Conservation (phyloP, 208 protist species). For the Trypanosomatidae sp. region DNA sequence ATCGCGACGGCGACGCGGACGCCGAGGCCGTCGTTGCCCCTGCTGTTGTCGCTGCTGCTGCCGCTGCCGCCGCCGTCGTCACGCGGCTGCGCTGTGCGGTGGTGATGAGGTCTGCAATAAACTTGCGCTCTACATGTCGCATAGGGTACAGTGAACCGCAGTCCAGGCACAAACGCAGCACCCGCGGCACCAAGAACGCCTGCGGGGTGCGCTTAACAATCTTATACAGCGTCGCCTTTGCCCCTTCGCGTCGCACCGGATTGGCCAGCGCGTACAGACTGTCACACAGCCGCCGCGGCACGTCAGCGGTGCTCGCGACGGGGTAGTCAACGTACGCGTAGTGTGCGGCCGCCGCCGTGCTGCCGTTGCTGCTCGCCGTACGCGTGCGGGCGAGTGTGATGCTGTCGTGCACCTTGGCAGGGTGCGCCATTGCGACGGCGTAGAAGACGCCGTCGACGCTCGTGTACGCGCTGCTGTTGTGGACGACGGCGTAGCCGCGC, state of each 20-base stretch:
- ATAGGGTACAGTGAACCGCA: slow-evolving; percentile 44
- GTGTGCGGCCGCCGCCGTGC: too few species aligned
- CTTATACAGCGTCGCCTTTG: slow-evolving; percentile 60
- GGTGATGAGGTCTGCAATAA: slow-evolving; percentile 64
- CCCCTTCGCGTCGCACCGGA: slow-evolving; percentile 59
- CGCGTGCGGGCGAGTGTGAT: slow-evolving; percentile 26
- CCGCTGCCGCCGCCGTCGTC: background rate
- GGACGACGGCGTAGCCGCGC: slow-evolving; percentile 29
- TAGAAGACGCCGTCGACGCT: slow-evolving; percentile 76
- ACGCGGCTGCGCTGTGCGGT: slow-evolving; percentile 17
- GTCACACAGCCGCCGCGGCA: slow-evolving; percentile 35
- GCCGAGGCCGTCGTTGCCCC: too few species aligned
- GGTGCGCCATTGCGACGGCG: slow-evolving; percentile 64
- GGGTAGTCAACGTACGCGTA: slow-evolving; percentile 29
- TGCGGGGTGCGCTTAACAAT: slow-evolving; percentile 56
- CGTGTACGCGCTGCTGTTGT: slow-evolving; percentile 72
- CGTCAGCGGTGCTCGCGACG: slow-evolving; percentile 3
- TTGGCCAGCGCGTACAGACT: slow-evolving; percentile 56
- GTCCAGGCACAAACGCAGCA: slow-evolving; percentile 42
- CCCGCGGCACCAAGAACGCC: slow-evolving; percentile 38
- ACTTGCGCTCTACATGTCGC: slow-evolving; percentile 71
- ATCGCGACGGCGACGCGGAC: too few species aligned
- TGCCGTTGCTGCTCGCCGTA: slow-evolving; percentile 27
- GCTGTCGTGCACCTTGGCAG: slow-evolving; percentile 35
- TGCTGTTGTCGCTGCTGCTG: background rate